A percentile compares a stretch with the other conserved stretches of the same genome.
These are phyloP conservation scores for Petrea volubilis DNA, from an alignment of 257 asterid species.

Conservation along the genomic window DNA sequence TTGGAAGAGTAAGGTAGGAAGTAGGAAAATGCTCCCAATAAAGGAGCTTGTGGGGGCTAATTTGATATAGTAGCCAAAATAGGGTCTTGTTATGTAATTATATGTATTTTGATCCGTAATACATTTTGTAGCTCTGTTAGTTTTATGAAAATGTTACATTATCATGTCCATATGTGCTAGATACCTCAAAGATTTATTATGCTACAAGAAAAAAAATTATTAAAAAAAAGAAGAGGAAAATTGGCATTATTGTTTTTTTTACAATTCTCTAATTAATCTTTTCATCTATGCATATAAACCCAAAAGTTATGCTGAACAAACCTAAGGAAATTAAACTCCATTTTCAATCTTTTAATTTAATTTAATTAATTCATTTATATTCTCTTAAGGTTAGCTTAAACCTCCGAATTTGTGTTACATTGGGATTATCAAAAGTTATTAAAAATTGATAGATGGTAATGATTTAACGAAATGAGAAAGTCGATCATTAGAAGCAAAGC, in stretches of 20 bases:
- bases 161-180: background rate
- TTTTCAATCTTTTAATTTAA: no score
- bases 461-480: background rate
- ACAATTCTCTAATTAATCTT: background rate
- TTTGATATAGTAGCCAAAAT: slow-evolving; percentile 29
- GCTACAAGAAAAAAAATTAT: background rate
- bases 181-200: background rate
- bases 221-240: no score
- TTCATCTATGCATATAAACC: no score
- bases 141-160: slow-evolving; percentile 15
- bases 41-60: slow-evolving; percentile 23
- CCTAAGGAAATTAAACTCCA: no score
- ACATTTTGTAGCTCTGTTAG: slow-evolving; percentile 35
- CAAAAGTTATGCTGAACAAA: no score
- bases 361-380: no score
- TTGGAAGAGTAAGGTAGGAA: slow-evolving; percentile 19
- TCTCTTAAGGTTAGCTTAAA: background rate
- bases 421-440: background rate
- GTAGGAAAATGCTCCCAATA: slow-evolving; percentile 32
- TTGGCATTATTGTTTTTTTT: background rate
- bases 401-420: background rate
- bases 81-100: slow-evolving; percentile 41
- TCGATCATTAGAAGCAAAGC: background rate
- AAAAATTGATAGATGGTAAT: background rate
- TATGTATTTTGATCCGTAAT: slow-evolving; percentile 20